phyloP scores from a whole-genome alignment of 1,284 basidiomycete genomes.

The Mycena sp. region DNA sequence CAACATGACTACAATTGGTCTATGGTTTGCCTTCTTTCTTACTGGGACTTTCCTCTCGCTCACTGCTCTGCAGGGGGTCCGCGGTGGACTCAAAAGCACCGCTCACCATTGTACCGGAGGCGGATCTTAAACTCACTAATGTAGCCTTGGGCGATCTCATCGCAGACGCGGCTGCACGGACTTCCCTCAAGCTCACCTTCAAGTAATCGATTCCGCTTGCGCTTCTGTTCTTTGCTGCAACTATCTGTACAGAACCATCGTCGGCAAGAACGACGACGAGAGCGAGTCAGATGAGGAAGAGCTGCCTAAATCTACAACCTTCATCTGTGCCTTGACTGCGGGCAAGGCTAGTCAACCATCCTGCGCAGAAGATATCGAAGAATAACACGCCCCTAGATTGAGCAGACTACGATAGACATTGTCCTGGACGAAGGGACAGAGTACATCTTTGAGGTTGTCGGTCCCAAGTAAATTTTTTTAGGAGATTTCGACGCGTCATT shows the following conservation, averaged over 20 bases:
- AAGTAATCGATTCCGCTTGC: constrained; percentile 39
- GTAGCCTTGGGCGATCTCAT: constrained; percentile 83
- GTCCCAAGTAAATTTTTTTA: constrained; percentile 76
- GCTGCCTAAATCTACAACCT: constrained; percentile 49
- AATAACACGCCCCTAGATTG: constrained; percentile 60
- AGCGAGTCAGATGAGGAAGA: constrained; percentile 37
- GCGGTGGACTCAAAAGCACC: constrained; percentile 71
- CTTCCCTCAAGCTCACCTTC: constrained; percentile 85
- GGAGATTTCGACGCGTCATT: constrained; percentile 12
- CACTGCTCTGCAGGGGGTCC: constrained; percentile 59
- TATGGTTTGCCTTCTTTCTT: constrained; percentile 58
- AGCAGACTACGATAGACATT: constrained; percentile 83
- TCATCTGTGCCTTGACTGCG: constrained; percentile 77
- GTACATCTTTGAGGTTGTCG: constrained; percentile 78
- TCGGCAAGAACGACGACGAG: constrained; percentile 53
- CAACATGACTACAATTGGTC: too few relatives aligned
- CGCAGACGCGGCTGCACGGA: constrained; percentile 69
- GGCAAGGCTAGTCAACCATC: constrained; percentile 62
- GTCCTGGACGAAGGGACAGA: constrained; percentile 79
- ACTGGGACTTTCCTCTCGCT: constrained; percentile 12
- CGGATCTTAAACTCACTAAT: constrained; percentile 87
- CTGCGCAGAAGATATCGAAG: constrained; percentile 8
- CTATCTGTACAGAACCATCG: constrained; percentile 2
- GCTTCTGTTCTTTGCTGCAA: neutral
- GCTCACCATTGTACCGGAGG: constrained; percentile 68